These are phyloP conservation scores for Rhodofomes roseus DNA, from an alignment of 1,284 basidiomycete genomes.

Conservation along the genomic window DNA sequence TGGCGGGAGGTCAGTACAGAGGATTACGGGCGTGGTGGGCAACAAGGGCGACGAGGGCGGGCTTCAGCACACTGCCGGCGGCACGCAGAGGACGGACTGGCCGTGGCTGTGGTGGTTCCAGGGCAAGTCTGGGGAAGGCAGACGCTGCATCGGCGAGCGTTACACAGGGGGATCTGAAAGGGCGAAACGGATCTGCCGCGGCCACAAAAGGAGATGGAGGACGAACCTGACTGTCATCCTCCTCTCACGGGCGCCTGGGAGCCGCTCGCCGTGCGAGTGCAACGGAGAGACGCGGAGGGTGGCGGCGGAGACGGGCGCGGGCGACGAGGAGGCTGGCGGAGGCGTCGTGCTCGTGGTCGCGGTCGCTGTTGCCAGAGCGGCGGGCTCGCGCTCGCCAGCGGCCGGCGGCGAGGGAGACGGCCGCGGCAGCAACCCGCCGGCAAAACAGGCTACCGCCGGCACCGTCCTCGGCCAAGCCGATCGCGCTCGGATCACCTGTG, in stretches of 20 bases:
- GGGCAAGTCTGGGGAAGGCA: neutral
- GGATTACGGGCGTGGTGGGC: neutral
- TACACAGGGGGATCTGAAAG: constrained; percentile 4
- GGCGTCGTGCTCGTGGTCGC: neutral
- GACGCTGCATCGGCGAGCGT: constrained; percentile 3
- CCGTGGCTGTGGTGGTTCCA: constrained; percentile 8
- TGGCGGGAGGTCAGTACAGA: neutral
- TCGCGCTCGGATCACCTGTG: neutral
- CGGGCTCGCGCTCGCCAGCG: neutral
- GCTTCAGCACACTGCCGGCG: neutral
- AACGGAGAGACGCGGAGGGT: neutral
- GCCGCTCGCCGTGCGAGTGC: neutral
- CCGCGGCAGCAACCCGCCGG: constrained; percentile 2
- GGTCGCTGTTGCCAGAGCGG: neutral
- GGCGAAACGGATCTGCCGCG: constrained; percentile 13
- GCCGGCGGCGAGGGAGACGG: neutral
- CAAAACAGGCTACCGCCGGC: neutral
- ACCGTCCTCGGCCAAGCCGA: neutral
- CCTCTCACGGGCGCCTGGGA: constrained; percentile 7
- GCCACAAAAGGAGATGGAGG: neutral
- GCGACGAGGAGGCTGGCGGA: neutral
- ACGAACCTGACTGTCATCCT: constrained; percentile 1
- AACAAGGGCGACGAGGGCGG: neutral
- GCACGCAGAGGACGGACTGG: neutral
- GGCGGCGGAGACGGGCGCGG: neutral